A percentile compares a stretch with the other conserved stretches of the same genome.
phyloP scores from a whole-genome alignment of 208 protist species.

The Wallacemonas rigidus region DNA sequence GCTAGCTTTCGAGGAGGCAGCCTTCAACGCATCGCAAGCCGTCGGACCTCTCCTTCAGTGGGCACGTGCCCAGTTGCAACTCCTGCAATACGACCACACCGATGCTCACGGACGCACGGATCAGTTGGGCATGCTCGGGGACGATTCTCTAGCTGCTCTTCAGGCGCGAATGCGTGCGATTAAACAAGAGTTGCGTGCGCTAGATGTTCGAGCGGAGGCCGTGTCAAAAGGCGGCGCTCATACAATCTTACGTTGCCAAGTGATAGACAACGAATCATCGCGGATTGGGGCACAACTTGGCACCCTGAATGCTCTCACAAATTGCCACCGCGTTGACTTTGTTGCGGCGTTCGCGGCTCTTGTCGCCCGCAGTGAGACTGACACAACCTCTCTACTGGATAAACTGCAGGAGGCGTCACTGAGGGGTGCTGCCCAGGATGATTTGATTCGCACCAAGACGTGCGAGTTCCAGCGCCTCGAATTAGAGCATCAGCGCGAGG shows the following conservation, averaged over 20 bases:
- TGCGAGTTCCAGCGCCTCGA: background rate
- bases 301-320: background rate
- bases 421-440: background rate
- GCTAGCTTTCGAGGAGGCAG: constrained; percentile 24
- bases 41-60: constrained; percentile 38
- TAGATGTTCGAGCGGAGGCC: background rate
- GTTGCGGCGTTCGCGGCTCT: background rate
- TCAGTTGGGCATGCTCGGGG: background rate
- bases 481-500: background rate
- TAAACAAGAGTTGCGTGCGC: background rate
- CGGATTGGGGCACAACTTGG: background rate
- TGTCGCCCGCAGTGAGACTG: background rate
- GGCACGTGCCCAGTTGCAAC: constrained; percentile 38
- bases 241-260: constrained; percentile 1
- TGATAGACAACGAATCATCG: constrained; percentile 8
- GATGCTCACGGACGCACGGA: background rate
- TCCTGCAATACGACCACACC: constrained; percentile 17
- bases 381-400: background rate
- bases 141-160: constrained; percentile 1
- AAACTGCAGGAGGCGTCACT: background rate
- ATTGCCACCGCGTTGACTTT: constrained; percentile 14
- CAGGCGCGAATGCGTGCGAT: background rate
- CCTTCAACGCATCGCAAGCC: constrained; percentile 34
- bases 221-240: background rate
- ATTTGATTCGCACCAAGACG: background rate